Base-by-base conservation (phyloP, 257 asterid species). In the Solanum bulbocastanum region DNA sequence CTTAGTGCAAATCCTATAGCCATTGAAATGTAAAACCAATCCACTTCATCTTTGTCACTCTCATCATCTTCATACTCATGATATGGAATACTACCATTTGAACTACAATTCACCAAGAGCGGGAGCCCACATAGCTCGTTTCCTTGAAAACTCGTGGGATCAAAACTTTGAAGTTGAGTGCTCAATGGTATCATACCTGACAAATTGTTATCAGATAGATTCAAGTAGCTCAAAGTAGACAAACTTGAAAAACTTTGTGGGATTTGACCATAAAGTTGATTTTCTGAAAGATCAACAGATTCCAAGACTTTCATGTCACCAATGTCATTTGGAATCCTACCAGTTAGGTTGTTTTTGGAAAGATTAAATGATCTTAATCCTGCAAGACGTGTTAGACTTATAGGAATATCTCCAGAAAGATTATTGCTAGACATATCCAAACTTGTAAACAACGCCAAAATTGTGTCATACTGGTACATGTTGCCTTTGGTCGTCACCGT, bases 401-500 rank as follows among this genome's bases (percentile, higher is more conserved):
- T 30, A 14, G 92, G 93, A 39, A 92, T 90, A 2, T 84, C 86
- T 16, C 93, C 91, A 33, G 62, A 65, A 8, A 92, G 32, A 12
- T 88, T 86, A 33, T 90, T 91, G 3, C 30, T 68, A 1, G 93
- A 91, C 52, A 91, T 87, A 32, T 90, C 89, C 23, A 90, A 15
- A 22, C 12, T 42, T 1, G 84, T 87, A 22, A 92, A 89, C 52
- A 89, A 79, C 1, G 13, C 5, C 44, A 91, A 90, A 52, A 52
- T 52, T 0, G 23, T 44, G 6, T 44, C 16, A 44, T 44, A 44
- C 2, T 12, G 52, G 52, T 44, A 44, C 52, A 1, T 44, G 52
- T 44, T 44, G 16, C 52, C 52, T 44, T 44, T 44, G 3, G 2
- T 89, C 35, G n/a, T 32, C 10, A 88, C 66, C 2, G 12, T 10